These are phyloP conservation scores for Ochetophila trinervis DNA, from an alignment of 306 rosid genomes.

Conservation along the genomic window DNA sequence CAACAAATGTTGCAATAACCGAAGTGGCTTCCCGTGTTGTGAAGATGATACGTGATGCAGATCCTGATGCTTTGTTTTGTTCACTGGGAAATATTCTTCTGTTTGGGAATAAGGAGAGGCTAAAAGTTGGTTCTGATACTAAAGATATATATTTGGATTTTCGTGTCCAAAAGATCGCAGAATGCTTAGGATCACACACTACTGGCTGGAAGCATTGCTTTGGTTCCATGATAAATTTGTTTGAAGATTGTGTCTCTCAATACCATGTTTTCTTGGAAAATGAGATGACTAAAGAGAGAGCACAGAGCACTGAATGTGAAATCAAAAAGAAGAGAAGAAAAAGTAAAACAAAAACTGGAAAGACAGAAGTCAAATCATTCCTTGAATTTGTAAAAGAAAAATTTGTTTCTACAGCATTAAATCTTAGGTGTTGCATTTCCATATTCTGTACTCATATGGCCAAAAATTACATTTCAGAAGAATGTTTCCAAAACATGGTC, in stretches of 20 bases:
- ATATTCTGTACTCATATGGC: constrained; percentile 53
- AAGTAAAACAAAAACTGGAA: constrained; percentile 20
- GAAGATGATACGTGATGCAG: constrained; percentile 36
- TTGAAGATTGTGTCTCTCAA: constrained; percentile 58
- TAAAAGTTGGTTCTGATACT: constrained; percentile 48
- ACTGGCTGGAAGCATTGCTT: constrained; percentile 61
- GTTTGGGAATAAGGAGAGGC: constrained; percentile 70
- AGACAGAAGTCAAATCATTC: constrained; percentile 36
- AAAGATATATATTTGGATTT: constrained; percentile 56
- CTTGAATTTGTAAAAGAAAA: constrained; percentile 48
- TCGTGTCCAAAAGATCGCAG: constrained; percentile 44
- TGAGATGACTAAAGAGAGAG: constrained; percentile 26
- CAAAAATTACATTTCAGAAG: constrained; percentile 37
- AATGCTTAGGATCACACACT: constrained; percentile 37
- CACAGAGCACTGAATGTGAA: constrained; percentile 5
- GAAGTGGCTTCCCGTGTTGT: constrained; percentile 55
- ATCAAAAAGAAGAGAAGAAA: constrained; percentile 3
- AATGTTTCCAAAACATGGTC: constrained; percentile 31
- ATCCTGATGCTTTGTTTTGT: constrained; percentile 27
- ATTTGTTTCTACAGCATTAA: constrained; percentile 30
- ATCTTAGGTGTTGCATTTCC: constrained; percentile 36
- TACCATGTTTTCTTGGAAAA: constrained; percentile 55
- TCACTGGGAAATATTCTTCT: constrained; percentile 55
- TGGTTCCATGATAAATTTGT: constrained; percentile 49
- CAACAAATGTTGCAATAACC: constrained; percentile 67